phyloP scores from a whole-genome alignment of 73 alveolate genomes.

The Paramecium biaurelia region DNA sequence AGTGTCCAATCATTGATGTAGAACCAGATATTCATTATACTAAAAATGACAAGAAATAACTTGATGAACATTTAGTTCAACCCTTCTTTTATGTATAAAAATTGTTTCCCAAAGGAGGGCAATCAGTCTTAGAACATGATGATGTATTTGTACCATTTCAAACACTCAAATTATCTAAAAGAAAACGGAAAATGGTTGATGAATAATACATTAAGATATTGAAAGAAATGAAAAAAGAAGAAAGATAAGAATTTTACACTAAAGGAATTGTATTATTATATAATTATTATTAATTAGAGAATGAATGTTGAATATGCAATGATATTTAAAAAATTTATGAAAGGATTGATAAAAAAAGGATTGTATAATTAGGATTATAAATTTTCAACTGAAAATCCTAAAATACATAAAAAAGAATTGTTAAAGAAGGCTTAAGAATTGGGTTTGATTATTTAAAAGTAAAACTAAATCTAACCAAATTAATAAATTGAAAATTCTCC shows the following conservation, averaged over 20 bases:
- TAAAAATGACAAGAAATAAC: background rate
- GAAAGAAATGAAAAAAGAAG: background rate
- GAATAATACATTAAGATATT: background rate
- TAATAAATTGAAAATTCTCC: background rate
- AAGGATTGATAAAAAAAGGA: background rate
- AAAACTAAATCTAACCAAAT: background rate
- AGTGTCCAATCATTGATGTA: conserved; percentile 13
- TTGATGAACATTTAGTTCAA: background rate
- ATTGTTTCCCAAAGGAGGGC: background rate
- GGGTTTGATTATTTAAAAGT: background rate
- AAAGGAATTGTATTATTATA: background rate
- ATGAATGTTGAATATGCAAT: background rate
- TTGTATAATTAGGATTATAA: background rate
- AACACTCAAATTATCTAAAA: background rate
- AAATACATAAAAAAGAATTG: background rate
- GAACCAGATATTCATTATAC: background rate
- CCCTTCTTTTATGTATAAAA: conserved; percentile 24
- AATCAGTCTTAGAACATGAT: background rate
- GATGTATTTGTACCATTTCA: conserved; percentile 16
- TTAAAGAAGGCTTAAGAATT: background rate
- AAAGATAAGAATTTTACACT: background rate
- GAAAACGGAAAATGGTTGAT: background rate
- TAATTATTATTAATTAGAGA: background rate
- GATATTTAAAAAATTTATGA: conserved; percentile 12
- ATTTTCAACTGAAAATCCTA: background rate